A percentile compares a stretch with the other conserved stretches of the same genome.
phyloP scores from a whole-genome alignment of 2,329 filamentous ascomycete genomes.

The Zarea fungicola region DNA sequence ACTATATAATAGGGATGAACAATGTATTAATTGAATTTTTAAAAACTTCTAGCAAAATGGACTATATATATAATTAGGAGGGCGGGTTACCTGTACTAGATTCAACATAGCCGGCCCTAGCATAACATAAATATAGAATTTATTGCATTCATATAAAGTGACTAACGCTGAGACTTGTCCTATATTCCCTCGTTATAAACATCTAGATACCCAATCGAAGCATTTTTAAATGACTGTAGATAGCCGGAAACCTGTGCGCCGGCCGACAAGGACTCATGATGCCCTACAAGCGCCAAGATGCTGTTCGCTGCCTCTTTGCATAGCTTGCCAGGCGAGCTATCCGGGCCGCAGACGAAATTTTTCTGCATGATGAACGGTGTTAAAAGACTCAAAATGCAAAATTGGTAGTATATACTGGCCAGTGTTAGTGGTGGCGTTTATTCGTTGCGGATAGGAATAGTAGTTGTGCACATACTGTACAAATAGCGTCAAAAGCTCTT shows the following conservation, averaged over 20 bases:
- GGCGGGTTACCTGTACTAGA: too few relatives aligned
- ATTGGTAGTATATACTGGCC: slow-evolving; percentile 6
- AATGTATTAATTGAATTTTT: too few relatives aligned
- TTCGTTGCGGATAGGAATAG: too few relatives aligned
- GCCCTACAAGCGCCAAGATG: not conserved
- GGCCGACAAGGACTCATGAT: not conserved
- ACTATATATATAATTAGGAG: too few relatives aligned
- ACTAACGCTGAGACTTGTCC: too few relatives aligned
- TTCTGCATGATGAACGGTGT: not conserved
- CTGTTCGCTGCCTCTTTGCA: slow-evolving; percentile 1
- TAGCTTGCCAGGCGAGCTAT: not conserved
- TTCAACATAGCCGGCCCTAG: too few relatives aligned
- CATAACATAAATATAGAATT: too few relatives aligned
- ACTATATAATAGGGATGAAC: too few relatives aligned
- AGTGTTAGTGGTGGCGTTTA: not conserved
- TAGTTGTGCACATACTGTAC: not conserved
- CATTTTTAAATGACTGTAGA: slow-evolving; percentile 1
- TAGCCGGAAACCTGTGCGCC: not conserved
- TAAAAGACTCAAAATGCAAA: slow-evolving; percentile 5
- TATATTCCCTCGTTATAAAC: not conserved
- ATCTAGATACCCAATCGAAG: not conserved
- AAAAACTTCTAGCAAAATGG: too few relatives aligned
- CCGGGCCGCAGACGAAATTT: not conserved
- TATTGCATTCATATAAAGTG: too few relatives aligned
- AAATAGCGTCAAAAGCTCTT: not conserved